Percentiles rank a stretch among this genome's conserved stretches.
These are phyloP conservation scores for Cymodocea nodosa DNA, from an alignment of 116 monocot species.

Conservation along the genomic window DNA sequence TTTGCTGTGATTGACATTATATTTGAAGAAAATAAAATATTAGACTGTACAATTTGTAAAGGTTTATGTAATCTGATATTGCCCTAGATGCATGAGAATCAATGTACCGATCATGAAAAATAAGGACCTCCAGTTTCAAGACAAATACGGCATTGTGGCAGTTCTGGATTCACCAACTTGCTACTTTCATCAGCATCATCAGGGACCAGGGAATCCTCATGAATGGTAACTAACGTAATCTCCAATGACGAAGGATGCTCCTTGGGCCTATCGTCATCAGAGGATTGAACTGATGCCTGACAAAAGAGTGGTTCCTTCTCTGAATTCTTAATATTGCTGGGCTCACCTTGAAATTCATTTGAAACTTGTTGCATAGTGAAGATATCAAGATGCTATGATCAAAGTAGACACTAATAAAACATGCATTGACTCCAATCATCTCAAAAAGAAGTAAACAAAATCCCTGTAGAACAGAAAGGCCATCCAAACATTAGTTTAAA, in stretches of 20 bases:
- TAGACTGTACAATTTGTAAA: not conserved
- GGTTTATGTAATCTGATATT: too few relatives aligned
- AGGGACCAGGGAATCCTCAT: constrained; percentile 20
- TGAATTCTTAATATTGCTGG: constrained; percentile 1
- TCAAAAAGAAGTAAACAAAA: constrained; percentile 13
- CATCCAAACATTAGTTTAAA: too few relatives aligned
- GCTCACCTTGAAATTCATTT: constrained; percentile 11
- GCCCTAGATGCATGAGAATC: constrained; percentile 4
- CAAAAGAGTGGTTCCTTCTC: constrained; percentile 3
- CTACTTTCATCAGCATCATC: constrained; percentile 42
- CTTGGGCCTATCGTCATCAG: constrained; percentile 1
- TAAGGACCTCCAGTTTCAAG: constrained; percentile 82
- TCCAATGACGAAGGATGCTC: constrained; percentile 28
- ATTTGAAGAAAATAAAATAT: not conserved
- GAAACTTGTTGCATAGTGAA: constrained; percentile 40
- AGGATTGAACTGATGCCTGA: constrained; percentile 3
- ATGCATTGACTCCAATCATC: constrained; percentile 10
- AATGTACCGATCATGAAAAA: constrained; percentile 22
- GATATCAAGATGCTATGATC: constrained; percentile 17
- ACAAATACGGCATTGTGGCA: constrained; percentile 89
- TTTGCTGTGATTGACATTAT: not conserved
- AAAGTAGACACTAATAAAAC: constrained; percentile 17
- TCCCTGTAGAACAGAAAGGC: not conserved
- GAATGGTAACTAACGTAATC: constrained; percentile 23
- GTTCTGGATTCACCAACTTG: constrained; percentile 42